Conservation (phyloP, 768 basidiomycete species). For the Chiua virens region DNA sequence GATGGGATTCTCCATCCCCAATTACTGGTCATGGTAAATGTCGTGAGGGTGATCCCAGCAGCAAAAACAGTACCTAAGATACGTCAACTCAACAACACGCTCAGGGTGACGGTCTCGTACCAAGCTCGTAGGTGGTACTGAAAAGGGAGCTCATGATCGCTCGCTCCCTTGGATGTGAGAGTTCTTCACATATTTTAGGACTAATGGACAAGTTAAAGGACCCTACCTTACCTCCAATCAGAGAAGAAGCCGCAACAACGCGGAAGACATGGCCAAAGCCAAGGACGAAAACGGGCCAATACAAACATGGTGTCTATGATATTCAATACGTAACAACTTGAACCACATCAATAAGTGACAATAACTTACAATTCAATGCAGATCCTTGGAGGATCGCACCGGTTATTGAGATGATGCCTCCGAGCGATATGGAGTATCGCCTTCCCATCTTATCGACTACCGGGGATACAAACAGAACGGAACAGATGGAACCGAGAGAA, state of each 20-base stretch:
- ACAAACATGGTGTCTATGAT: constrained; percentile 5
- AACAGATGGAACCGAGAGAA: constrained; percentile 27
- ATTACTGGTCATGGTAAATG: constrained; percentile 50
- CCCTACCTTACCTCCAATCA: constrained; percentile 3
- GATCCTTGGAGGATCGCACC: constrained; percentile 11
- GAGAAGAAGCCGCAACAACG: constrained; percentile 2
- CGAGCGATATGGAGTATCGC: constrained; percentile 9
- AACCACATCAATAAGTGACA: not conserved
- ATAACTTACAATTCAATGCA: constrained; percentile 8
- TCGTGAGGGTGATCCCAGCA: constrained; percentile 58
- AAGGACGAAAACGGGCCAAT: constrained; percentile 3
- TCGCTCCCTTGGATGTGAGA: constrained; percentile 24
- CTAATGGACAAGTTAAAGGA: no score
- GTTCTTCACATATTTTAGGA: constrained; percentile 1
- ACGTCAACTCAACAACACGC: not conserved
- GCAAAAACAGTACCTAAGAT: constrained; percentile 31
- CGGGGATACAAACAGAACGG: not conserved
- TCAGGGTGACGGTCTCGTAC: not conserved
- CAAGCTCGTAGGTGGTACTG: constrained; percentile 1
- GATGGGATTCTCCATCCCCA: constrained; percentile 9
- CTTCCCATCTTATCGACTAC: constrained; percentile 9
- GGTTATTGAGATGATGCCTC: constrained; percentile 1
- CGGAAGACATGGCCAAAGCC: not conserved
- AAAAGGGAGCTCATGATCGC: constrained; percentile 13
- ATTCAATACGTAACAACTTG: no score